Percentiles rank a stretch among this genome's conserved stretches.
phyloP scores from a whole-genome alignment of 306 rosid species.

The Abrus precatorius region DNA sequence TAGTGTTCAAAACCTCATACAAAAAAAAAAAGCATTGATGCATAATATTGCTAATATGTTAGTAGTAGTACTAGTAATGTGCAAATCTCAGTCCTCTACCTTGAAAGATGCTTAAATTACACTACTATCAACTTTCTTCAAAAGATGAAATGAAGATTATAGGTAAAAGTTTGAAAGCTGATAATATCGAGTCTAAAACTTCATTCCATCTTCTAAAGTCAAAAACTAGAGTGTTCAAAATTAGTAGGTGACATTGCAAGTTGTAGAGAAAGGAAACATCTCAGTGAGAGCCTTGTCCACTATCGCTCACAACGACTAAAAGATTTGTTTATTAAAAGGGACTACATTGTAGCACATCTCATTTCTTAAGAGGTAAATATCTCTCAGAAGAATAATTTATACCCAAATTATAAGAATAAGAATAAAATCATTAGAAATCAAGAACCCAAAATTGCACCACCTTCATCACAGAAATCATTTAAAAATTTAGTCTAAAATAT shows the following conservation, averaged over 20 bases:
- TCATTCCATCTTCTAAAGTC: not conserved
- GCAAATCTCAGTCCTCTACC: not conserved
- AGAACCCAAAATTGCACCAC: constrained; percentile 6
- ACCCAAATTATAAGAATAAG: not conserved
- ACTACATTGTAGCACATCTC: not conserved
- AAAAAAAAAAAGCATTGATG: not conserved
- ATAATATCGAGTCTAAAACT: not conserved
- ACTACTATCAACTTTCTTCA: not conserved
- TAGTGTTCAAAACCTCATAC: not conserved
- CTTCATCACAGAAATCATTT: constrained; percentile 33
- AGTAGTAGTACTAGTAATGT: constrained; percentile 4
- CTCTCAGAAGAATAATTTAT: not conserved
- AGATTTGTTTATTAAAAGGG: not conserved
- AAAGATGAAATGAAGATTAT: not conserved
- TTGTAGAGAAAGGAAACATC: not conserved
- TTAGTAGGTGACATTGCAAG: not conserved
- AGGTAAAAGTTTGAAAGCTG: not conserved
- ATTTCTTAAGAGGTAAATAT: constrained; percentile 13
- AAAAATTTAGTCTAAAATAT: constrained; percentile 27
- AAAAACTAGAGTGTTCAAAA: not conserved
- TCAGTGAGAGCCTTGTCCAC: not conserved
- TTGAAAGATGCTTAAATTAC: not conserved
- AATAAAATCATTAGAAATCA: not conserved
- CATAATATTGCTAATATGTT: not conserved
- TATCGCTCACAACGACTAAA: not conserved